Evolutionary conservation across 2,329 filamentous ascomycete genomes (phyloP), one percentile per base, ranked within the genome.

Genomic region (Diaporthe vexans): DNA sequence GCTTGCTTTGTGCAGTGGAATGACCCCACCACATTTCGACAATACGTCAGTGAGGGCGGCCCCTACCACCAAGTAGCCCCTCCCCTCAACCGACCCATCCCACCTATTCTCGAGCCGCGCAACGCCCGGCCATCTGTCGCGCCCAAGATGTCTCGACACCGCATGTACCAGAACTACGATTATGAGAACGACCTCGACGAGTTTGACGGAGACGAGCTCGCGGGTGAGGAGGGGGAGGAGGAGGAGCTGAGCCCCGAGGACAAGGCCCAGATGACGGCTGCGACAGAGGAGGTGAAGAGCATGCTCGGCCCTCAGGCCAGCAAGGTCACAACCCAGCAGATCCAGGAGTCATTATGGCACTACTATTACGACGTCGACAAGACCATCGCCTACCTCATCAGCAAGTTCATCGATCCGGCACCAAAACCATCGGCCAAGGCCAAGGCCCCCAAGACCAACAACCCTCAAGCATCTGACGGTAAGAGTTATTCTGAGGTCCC

Each of bases 341-440:
- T 98, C 76, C 91, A 97, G 81, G 96, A 98, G 76, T 90, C 95
- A 0, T 84, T 99, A 21, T 98, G 95, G 95, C 91, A 99, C 83
- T 98, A 98, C 83, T 98, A 96, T 82, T 98, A 95, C 81, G 95
- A 99, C 79, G 88, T 98, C 40, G 93, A 92, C 73, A 98, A 98
- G 83, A 91, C 94, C 0, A 93, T 97, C 51, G 88, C 90, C 73
- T 98, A 97, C 80, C 84, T 99, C 74, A 90, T 91, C 76, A 93
- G 92, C 88, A 92, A 87, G 43, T 90, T 86, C 77, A 85, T 90
- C 77, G 83, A 85, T 10, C 85, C 85, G 58, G 80, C 85, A 24
- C 77, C 79, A 33, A 80, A 82, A 21, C 88, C 88, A 78, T 78
- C 83, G 13, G 74, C 79, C 10, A 85, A 81, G 79, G 80, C 74